Evolutionary conservation across 208 protist species (phyloP).

Genomic region (Crithidia fasciculata): DNA sequence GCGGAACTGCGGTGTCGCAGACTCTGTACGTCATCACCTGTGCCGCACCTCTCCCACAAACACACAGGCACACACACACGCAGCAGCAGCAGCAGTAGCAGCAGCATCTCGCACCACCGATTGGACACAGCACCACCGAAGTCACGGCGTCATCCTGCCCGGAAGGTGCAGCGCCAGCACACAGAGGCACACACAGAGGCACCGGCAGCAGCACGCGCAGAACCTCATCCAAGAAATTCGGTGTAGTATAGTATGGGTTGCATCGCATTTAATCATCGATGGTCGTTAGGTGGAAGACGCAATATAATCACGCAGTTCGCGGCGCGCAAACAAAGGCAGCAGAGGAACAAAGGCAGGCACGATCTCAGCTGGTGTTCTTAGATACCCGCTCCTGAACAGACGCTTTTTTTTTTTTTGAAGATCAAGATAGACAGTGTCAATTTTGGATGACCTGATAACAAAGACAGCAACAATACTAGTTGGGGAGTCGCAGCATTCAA

Average conservation of each 20-base stretch:
- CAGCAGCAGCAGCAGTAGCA: neutral
- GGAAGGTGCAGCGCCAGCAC: conserved; percentile 9
- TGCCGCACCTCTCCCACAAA: neutral
- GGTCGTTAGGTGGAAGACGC: conserved; percentile 26
- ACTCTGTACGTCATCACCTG: conserved; percentile 40
- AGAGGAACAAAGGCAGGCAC: neutral
- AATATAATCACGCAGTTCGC: conserved; percentile 21
- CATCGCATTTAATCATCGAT: conserved; percentile 26
- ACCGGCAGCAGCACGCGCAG: neutral
- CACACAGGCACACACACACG: no score
- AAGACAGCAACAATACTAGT: no score
- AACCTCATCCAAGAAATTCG: conserved; percentile 29
- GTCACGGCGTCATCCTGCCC: conserved; percentile 18
- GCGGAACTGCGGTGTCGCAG: conserved; percentile 25
- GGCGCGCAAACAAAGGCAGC: neutral
- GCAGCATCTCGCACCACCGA: conserved; percentile 32
- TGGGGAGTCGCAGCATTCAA: no score
- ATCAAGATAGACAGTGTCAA: no score
- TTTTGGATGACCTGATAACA: no score
- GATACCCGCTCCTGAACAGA: neutral
- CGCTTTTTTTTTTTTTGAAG: no score
- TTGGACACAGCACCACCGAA: conserved; percentile 26
- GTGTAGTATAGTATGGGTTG: conserved; percentile 37
- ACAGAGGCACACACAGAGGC: no score
- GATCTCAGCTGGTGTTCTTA: conserved; percentile 19